phyloP scores from a whole-genome alignment of 2,329 filamentous ascomycete genomes.

The Aspergillus costaricaensis region DNA sequence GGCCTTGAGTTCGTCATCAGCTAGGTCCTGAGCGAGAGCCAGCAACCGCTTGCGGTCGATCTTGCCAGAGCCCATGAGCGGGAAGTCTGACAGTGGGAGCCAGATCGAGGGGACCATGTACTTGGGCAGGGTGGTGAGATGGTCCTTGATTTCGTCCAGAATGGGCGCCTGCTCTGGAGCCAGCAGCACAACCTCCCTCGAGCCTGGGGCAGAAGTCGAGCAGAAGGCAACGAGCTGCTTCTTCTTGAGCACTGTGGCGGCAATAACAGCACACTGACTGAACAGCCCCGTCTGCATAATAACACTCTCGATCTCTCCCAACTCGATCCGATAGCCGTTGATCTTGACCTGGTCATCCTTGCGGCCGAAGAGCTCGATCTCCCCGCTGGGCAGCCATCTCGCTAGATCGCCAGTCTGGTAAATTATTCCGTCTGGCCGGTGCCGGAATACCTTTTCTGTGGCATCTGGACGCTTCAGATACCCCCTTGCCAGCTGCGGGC shows the following conservation, averaged over 20 bases:
- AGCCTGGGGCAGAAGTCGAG: background rate
- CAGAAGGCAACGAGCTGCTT: slow-evolving; percentile 16
- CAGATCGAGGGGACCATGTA: slow-evolving; percentile 13
- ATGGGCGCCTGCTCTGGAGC: background rate
- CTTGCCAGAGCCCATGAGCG: slow-evolving; percentile 11
- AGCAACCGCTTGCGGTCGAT: slow-evolving; percentile 11
- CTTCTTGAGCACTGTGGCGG: slow-evolving; percentile 8
- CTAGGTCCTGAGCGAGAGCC: background rate
- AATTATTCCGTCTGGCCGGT: background rate
- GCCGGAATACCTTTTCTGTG: slow-evolving; percentile 13
- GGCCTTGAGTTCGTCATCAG: background rate
- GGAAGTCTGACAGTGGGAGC: slow-evolving; percentile 4
- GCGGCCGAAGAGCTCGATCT: slow-evolving; percentile 48
- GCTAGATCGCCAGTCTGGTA: slow-evolving; percentile 27
- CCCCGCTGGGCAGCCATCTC: slow-evolving; percentile 18
- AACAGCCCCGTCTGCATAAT: slow-evolving; percentile 8
- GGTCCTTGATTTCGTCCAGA: background rate
- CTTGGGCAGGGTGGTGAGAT: background rate
- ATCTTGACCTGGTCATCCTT: slow-evolving; percentile 65
- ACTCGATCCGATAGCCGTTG: slow-evolving; percentile 62
- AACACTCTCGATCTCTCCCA: slow-evolving; percentile 40
- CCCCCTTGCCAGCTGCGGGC: slow-evolving; percentile 18
- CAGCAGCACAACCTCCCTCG: background rate
- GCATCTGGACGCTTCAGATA: slow-evolving; percentile 21
- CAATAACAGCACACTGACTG: slow-evolving; percentile 4